Conservation (phyloP, 2,329 filamentous ascomycete species). For the Corynespora cassiicola region DNA sequence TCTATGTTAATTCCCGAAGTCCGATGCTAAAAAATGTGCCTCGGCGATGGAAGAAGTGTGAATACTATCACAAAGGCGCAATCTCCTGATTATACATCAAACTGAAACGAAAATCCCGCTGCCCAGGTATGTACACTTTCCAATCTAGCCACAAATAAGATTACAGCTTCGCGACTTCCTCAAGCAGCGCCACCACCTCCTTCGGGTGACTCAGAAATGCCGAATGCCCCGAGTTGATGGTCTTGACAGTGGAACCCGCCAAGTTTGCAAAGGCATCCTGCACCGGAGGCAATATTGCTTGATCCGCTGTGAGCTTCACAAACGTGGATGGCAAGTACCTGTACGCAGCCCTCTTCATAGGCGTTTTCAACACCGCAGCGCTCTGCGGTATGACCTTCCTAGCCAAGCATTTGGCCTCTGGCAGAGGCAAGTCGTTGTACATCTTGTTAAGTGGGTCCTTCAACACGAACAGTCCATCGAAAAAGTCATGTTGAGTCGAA, state of each 20-base stretch:
- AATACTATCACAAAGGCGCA: no score
- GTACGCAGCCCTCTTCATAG: conserved; percentile 43
- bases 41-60: no score
- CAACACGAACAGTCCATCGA: conserved; percentile 1
- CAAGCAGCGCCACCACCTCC: conserved; percentile 2
- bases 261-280: conserved; percentile 34
- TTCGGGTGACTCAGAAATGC: conserved; percentile 7
- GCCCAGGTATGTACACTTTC: no score
- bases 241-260: conserved; percentile 3
- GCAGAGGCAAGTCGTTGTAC: conserved; percentile 4
- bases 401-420: not conserved
- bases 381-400: conserved; percentile 10
- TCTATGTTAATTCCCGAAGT: no score
- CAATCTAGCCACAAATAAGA: no score
- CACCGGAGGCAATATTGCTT: conserved; percentile 39
- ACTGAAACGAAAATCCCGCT: no score
- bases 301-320: conserved; percentile 47
- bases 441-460: not conserved
- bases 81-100: no score
- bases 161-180: conserved; percentile 3
- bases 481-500: conserved; percentile 3
- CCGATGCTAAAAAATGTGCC: no score
- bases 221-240: conserved; percentile 5
- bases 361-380: conserved; percentile 5
- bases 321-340: conserved; percentile 49